Evolutionary conservation across 768 basidiomycete species (phyloP).

Genomic region (Rhodotorula kratochvilovae): DNA sequence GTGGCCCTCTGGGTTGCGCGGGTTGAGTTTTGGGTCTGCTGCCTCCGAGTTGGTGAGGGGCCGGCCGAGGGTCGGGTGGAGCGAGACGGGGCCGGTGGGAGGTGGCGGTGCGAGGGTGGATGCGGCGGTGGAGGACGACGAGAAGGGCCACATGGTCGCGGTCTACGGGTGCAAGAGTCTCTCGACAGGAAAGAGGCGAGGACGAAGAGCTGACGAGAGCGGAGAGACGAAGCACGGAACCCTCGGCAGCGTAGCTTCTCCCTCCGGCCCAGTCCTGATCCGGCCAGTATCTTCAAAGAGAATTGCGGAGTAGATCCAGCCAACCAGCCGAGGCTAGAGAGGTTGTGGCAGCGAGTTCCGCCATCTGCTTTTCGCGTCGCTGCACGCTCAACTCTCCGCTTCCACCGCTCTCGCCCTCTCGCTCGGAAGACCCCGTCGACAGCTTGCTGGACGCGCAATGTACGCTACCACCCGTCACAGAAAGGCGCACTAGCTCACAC

Average conservation of each 20-base stretch:
- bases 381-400: too few relatives aligned
- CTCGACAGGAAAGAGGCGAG: not conserved
- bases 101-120: constrained; percentile 5
- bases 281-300: too few relatives aligned
- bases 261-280: too few relatives aligned
- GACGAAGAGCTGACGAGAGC: not conserved
- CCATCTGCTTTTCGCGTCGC: too few relatives aligned
- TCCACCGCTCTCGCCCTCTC: too few relatives aligned
- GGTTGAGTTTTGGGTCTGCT: constrained; percentile 54
- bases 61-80: constrained; percentile 8
- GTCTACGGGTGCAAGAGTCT: too few relatives aligned
- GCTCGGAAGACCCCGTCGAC: too few relatives aligned
- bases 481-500: not conserved
- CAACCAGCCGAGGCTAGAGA: too few relatives aligned
- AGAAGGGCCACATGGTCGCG: constrained; percentile 30
- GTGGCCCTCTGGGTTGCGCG: constrained; percentile 85
- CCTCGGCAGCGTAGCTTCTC: too few relatives aligned
- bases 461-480: not conserved
- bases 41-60: constrained; percentile 33
- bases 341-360: too few relatives aligned
- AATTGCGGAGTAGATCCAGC: too few relatives aligned
- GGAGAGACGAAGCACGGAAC: too few relatives aligned
- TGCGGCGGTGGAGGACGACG: not conserved
- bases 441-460: not conserved
- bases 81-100: constrained; percentile 1